A percentile compares a stretch with the other conserved stretches of the same genome.
phyloP scores from a whole-genome alignment of 805 yeast genomes.

The Yarrowia sp. region DNA sequence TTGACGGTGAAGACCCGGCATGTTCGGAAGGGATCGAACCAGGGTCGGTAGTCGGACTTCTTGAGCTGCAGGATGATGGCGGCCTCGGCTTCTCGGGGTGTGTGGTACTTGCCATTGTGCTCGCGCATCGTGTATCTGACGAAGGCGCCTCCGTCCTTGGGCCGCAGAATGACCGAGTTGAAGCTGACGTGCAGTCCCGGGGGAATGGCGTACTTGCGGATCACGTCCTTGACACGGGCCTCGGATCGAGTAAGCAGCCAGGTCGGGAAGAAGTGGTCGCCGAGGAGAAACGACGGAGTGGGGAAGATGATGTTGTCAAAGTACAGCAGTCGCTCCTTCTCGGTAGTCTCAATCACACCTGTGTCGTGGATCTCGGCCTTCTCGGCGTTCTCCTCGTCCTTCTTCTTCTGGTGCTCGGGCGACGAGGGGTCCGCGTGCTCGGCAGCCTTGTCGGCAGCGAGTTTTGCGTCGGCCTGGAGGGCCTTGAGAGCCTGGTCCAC shows the following conservation, averaged over 20 bases:
- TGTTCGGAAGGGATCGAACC: slow-evolving; percentile 45
- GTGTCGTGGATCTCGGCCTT: slow-evolving; percentile 29
- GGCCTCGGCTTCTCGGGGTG: slow-evolving; percentile 53
- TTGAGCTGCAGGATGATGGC: slow-evolving; percentile 47
- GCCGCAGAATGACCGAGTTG: slow-evolving; percentile 63
- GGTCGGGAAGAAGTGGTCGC: slow-evolving; percentile 12
- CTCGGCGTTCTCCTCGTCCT: slow-evolving; percentile 27
- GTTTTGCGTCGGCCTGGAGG: neutral
- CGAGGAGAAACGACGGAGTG: slow-evolving; percentile 4
- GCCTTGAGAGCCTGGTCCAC: neutral
- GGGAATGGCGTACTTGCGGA: slow-evolving; percentile 33
- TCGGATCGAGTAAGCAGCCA: slow-evolving; percentile 16
- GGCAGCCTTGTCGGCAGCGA: neutral
- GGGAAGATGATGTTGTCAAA: slow-evolving; percentile 49
- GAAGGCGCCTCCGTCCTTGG: slow-evolving; percentile 92
- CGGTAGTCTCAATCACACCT: slow-evolving; percentile 33
- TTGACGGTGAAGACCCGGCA: slow-evolving; percentile 70
- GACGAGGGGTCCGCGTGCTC: neutral
- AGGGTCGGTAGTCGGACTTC: slow-evolving; percentile 34
- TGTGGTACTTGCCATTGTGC: slow-evolving; percentile 35
- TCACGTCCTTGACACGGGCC: slow-evolving; percentile 28
- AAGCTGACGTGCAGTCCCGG: slow-evolving; percentile 43
- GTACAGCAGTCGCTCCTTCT: slow-evolving; percentile 44
- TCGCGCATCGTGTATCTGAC: slow-evolving; percentile 68
- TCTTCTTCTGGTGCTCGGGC: slow-evolving; percentile 27